Evolutionary conservation across 148 eudicot species (phyloP).

Genomic region (Fagopyrum tataricum): DNA sequence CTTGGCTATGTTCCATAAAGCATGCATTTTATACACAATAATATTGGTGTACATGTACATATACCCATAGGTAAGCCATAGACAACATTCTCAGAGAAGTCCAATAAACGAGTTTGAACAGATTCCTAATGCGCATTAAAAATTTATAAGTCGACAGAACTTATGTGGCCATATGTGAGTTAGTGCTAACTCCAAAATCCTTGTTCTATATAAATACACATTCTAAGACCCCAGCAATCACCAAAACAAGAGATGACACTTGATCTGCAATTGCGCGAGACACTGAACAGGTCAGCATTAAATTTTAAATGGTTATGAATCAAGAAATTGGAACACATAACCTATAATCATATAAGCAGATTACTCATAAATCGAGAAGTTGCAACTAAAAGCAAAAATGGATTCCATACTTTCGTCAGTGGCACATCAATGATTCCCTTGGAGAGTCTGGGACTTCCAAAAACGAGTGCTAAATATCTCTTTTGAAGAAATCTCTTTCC

Average conservation of each 20-base stretch:
- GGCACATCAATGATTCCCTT: constrained; percentile 66
- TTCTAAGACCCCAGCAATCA: neutral
- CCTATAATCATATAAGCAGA: neutral
- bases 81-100: neutral
- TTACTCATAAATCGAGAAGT: neutral
- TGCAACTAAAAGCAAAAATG: neutral
- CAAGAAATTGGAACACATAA: neutral
- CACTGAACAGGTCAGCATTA: neutral
- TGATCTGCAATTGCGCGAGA: neutral
- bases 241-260: neutral
- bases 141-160: neutral
- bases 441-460: constrained; percentile 67
- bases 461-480: constrained; percentile 91
- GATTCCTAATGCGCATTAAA: neutral
- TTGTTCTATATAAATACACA: neutral
- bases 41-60: neutral
- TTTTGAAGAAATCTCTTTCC: constrained; percentile 50
- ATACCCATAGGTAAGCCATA: neutral
- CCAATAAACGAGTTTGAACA: no score
- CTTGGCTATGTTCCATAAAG: neutral
- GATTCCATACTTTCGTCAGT: constrained; percentile 52
- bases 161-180: neutral
- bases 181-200: neutral
- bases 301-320: neutral
- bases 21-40: neutral